Percentiles rank a stretch among this genome's conserved stretches.
phyloP scores from a whole-genome alignment of 2,329 filamentous ascomycete species.

The Aureobasidium sp. region DNA sequence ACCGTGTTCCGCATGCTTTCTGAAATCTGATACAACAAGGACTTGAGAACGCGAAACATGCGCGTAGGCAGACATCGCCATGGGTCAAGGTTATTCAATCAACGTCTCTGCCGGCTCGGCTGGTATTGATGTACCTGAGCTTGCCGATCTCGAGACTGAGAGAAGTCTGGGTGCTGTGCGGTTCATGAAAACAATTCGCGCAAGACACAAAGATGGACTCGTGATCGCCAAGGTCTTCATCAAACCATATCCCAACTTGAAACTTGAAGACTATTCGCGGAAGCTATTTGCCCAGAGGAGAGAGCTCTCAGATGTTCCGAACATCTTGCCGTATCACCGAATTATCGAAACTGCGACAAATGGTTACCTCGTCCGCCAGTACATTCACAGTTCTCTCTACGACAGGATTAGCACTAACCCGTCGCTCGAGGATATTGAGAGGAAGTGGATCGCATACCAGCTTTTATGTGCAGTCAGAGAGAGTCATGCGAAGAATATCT shows the following conservation, averaged over 20 bases:
- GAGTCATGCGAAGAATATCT: slow-evolving; percentile 81
- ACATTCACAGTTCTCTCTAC: slow-evolving; percentile 92
- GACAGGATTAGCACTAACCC: slow-evolving; percentile 94
- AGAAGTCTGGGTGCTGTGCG: slow-evolving; percentile 83
- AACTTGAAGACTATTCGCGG: slow-evolving; percentile 15
- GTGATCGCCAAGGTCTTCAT: slow-evolving; percentile 92
- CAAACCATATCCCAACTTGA: slow-evolving; percentile 63
- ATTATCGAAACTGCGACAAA: slow-evolving; percentile 87
- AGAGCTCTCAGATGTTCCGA: slow-evolving; percentile 73
- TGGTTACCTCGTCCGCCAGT: slow-evolving; percentile 90
- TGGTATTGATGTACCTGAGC: slow-evolving; percentile 87
- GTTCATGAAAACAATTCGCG: slow-evolving; percentile 95
- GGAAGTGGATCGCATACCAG: slow-evolving; percentile 97
- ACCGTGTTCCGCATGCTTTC: not conserved
- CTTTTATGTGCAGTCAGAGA: slow-evolving; percentile 86
- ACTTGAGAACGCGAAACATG: slow-evolving; percentile 4
- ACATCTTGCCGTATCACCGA: slow-evolving; percentile 83
- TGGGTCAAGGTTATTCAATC: slow-evolving; percentile 96
- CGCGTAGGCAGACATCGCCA: slow-evolving; percentile 36
- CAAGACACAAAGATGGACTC: slow-evolving; percentile 80
- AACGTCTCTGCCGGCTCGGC: slow-evolving; percentile 86
- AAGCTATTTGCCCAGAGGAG: slow-evolving; percentile 54
- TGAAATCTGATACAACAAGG: not conserved
- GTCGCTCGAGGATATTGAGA: slow-evolving; percentile 94
- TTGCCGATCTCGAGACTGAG: slow-evolving; percentile 86